Evolutionary conservation across 129 eudicot species (phyloP), one percentile per base, ranked within the genome.

Genomic region (Saussurea involucrata): DNA sequence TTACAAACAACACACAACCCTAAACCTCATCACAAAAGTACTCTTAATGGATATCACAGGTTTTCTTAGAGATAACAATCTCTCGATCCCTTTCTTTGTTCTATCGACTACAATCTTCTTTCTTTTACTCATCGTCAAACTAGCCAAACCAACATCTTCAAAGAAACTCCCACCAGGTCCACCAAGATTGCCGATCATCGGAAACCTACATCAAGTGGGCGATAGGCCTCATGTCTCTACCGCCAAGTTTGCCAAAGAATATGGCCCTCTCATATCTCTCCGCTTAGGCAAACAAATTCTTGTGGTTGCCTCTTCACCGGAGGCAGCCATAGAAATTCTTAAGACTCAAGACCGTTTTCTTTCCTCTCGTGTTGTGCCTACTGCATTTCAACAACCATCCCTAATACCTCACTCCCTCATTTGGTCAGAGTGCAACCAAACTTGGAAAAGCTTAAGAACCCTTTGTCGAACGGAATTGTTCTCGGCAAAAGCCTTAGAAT

Each of bases 301-400:
- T 7, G 53, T 78, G 4, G 82, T 69, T 49, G 60, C 60, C 21
- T 49, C 60, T 49, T 49, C 60, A 49, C 60, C 60, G 5, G 21
- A 15, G 20, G 69, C 65, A 2, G 76, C 82, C 10, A 63, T 13
- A 3, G 76, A 69, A 78, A 58, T 78, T 37, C 77, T 69, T 61
- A 78, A 78, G 63, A 69, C 82, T 20, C 12, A 78, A n/a, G 82
- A 78, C 13, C 70, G 82, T 5, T 24, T 32, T 13, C 53, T 78
- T 18, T 78, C 76, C 10, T 74, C 63, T 21, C 57, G 60, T 49
- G 60, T 49, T 13, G 60, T 49, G 21, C 60, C 60, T 49, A 49
- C 21, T 49, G 60, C 21, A 49, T 49, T 49, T 49, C 60, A 49
- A 49, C 60, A 49, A 5, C 60, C 60, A 13, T 49, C 60, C 60